Evolutionary conservation across 192 early-diverging fungal genomes (phyloP).

Genomic region (Rhizoclosmatium sp.): DNA sequence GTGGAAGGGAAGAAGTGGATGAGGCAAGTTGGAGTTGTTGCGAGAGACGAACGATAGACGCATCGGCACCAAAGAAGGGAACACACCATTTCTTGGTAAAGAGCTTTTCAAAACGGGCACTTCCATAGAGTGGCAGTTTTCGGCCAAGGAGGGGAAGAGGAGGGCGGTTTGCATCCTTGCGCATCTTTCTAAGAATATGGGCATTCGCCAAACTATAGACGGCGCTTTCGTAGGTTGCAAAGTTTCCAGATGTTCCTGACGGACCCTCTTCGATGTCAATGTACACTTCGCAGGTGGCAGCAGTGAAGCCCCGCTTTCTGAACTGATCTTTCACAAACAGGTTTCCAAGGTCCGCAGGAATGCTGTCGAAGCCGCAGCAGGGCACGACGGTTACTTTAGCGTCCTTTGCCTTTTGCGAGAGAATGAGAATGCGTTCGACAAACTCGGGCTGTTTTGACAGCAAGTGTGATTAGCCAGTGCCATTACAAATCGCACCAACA

Average conservation of each 20-base stretch:
- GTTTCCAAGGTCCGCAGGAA: conserved; percentile 74
- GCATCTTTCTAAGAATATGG: conserved; percentile 22
- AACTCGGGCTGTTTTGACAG: conserved; percentile 56
- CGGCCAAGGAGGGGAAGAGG: conserved; percentile 49
- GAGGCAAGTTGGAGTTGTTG: conserved; percentile 53
- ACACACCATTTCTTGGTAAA: conserved; percentile 34
- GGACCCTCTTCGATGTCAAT: conserved; percentile 56
- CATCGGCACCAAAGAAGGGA: conserved; percentile 40
- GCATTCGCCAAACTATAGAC: conserved; percentile 42
- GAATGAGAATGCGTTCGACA: conserved; percentile 65
- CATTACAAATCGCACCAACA: background rate
- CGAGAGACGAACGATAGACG: conserved; percentile 59
- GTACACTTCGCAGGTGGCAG: conserved; percentile 69
- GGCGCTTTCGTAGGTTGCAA: conserved; percentile 71
- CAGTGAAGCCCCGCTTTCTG: conserved; percentile 43
- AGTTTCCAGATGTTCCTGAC: conserved; percentile 61
- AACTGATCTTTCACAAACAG: conserved; percentile 65
- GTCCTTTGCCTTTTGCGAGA: conserved; percentile 58
- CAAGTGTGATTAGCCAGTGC: conserved; percentile 45
- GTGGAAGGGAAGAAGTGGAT: conserved; percentile 11
- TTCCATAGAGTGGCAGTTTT: conserved; percentile 54
- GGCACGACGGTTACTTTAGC: conserved; percentile 64
- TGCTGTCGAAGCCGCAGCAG: conserved; percentile 68
- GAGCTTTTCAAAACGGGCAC: conserved; percentile 34
- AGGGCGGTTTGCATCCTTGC: conserved; percentile 36